These are phyloP conservation scores for Rhododendron molle DNA, from an alignment of 148 eudicot species.

Conservation along the genomic window DNA sequence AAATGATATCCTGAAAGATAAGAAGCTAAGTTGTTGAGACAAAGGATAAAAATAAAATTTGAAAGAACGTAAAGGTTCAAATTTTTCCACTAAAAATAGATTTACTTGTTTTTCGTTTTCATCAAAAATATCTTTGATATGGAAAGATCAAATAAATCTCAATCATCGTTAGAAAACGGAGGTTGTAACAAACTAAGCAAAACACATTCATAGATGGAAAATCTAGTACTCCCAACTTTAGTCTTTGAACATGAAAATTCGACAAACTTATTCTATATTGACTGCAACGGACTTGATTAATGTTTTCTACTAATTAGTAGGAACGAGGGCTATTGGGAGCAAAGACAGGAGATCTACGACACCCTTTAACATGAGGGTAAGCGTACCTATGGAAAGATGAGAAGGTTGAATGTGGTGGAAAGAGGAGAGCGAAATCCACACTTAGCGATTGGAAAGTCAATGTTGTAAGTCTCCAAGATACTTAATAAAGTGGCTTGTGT, in stretches of 20 bases:
- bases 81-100: neutral
- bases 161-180: neutral
- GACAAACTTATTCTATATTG: neutral
- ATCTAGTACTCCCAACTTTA: neutral
- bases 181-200: neutral
- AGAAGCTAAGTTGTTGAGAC: neutral
- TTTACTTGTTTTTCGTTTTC: neutral
- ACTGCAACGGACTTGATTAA: neutral
- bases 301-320: neutral
- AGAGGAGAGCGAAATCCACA: neutral
- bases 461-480: neutral
- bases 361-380: neutral
- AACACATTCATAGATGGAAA: neutral
- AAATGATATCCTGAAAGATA: slow-evolving; percentile 57
- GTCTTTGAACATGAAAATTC: neutral
- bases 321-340: neutral
- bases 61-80: neutral
- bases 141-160: neutral
- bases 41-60: neutral
- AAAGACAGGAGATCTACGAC: neutral
- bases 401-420: neutral
- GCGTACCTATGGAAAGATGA: neutral
- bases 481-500: neutral
- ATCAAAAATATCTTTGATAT: neutral
- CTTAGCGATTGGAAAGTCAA: neutral